Base-by-base conservation (phyloP, 306 rosid genomes). In the Lotus japonicus region DNA sequence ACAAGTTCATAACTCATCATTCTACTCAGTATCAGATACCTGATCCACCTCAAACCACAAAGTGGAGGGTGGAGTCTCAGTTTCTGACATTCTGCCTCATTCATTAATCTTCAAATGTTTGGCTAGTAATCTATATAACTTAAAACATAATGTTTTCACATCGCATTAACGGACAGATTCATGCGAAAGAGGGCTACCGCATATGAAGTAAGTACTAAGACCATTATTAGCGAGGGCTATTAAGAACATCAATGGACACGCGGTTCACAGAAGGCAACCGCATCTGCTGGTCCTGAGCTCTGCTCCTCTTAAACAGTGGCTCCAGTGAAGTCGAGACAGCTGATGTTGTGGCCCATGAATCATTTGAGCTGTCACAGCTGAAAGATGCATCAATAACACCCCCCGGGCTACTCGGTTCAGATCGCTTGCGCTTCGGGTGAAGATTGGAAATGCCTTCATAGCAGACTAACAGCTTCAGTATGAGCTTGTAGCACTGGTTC, bases 211-310 rank as follows among this genome's bases (percentile, higher is more conserved):
- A 62, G 72, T 81, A 77, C 77, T 68, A 74, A 64, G 83, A 76
- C 71, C 74, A 72, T 75, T 54, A 72, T 62, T 87, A 88, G 75
- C 74, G 86, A 75, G 88, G 85, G 79, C 88, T 87, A 53, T 85
- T 80, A 63, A 80, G 84, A 76, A 83, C 84, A 76, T 85, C 89
- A 49, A 83, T 74, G 49, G 91, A 84, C 65, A 88, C 78, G 7
- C 81, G 73, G 77, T 77, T 85, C 9, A 90, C 55, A 15, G 84
- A 81, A 51, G 86, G 89, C 75, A 85, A 51, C 13, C 83, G 82
- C 90, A 84, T 88, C 75, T 82, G 89, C 82, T 91, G 96, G 43
- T 86, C 89, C 80, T 90, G 88, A 64, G 80, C 64, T 74, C 88
- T 80, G 41, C 85, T 88, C 87, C 88, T 82, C 78, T 88, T 91